Evolutionary conservation across 2,329 filamentous ascomycete genomes (phyloP).

Genomic region (Xylariales sp.): DNA sequence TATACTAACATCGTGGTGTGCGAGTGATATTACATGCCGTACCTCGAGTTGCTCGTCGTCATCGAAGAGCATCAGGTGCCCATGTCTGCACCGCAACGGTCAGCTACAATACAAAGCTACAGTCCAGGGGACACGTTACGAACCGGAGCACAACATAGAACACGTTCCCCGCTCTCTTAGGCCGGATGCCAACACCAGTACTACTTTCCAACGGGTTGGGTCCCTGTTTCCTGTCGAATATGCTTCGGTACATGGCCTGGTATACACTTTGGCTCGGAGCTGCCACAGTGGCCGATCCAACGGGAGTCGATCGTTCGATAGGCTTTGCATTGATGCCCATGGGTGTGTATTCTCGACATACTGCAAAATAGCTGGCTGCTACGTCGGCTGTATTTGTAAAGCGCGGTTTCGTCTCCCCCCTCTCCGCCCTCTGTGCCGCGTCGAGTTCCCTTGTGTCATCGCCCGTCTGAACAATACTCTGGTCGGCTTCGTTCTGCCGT

Average conservation of each 20-base stretch:
- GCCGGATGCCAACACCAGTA: conserved; percentile 45
- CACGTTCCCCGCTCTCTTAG: conserved; percentile 72
- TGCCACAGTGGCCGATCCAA: conserved; percentile 68
- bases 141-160: conserved; percentile 90
- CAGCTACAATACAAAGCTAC: neutral
- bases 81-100: conserved; percentile 56
- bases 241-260: conserved; percentile 94
- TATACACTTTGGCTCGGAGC: conserved; percentile 90
- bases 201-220: conserved; percentile 43
- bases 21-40: conserved; percentile 88
- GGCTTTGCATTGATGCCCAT: conserved; percentile 91
- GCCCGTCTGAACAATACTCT: conserved; percentile 49
- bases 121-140: conserved; percentile 17
- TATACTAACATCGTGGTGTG: conserved; percentile 79
- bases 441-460: conserved; percentile 64
- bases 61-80: conserved; percentile 96
- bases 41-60: conserved; percentile 94
- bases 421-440: conserved; percentile 52
- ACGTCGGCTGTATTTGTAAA: conserved; percentile 65
- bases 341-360: conserved; percentile 86
- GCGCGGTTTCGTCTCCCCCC: conserved; percentile 55
- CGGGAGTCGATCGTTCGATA: conserved; percentile 77
- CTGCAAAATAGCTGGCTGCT: conserved; percentile 89
- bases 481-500: conserved; percentile 24
- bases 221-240: conserved; percentile 75